These are phyloP conservation scores for Xylariaceae sp. DNA, from an alignment of 2,329 filamentous ascomycete species.

Conservation along the genomic window DNA sequence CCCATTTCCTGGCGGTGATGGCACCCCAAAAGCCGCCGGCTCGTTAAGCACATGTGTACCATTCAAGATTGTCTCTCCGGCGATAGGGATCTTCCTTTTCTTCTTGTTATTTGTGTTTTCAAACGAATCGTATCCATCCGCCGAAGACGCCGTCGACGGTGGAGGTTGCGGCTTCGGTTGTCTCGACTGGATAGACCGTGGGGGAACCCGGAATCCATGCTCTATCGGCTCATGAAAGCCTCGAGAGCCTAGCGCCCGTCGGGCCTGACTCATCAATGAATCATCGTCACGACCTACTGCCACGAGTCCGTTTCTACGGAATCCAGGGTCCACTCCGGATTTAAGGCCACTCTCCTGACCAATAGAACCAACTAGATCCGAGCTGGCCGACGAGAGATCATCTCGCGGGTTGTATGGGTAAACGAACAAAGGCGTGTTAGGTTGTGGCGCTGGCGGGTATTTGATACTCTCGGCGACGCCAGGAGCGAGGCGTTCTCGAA, in stretches of 20 bases:
- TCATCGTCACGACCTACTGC: conserved; percentile 26
- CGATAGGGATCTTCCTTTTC: conserved; percentile 94
- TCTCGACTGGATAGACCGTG: conserved; percentile 44
- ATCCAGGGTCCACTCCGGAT: conserved; percentile 37
- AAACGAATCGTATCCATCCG: conserved; percentile 92
- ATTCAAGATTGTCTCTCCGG: conserved; percentile 60
- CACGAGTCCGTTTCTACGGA: conserved; percentile 28
- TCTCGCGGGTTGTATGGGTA: conserved; percentile 60
- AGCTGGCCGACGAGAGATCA: conserved; percentile 38
- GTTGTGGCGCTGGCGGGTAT: conserved; percentile 72
- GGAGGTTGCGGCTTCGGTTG: conserved; percentile 52
- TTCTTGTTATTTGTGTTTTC: conserved; percentile 99
- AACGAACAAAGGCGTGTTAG: conserved; percentile 70
- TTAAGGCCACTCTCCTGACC: conserved; percentile 32
- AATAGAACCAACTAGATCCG: conserved; percentile 25
- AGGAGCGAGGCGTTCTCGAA: conserved; percentile 82
- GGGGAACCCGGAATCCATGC: conserved; percentile 40
- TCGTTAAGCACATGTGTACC: conserved; percentile 40
- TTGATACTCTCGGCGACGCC: conserved; percentile 78
- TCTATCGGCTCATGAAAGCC: conserved; percentile 45
- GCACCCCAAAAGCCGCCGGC: conserved; percentile 32
- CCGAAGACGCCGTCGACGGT: conserved; percentile 64
- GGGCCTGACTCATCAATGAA: conserved; percentile 24
- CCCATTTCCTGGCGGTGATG: conserved; percentile 34
- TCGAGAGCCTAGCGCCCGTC: conserved; percentile 39